Evolutionary conservation across 2,329 filamentous ascomycete genomes (phyloP).

Genomic region (Trichoderma oligosporum): DNA sequence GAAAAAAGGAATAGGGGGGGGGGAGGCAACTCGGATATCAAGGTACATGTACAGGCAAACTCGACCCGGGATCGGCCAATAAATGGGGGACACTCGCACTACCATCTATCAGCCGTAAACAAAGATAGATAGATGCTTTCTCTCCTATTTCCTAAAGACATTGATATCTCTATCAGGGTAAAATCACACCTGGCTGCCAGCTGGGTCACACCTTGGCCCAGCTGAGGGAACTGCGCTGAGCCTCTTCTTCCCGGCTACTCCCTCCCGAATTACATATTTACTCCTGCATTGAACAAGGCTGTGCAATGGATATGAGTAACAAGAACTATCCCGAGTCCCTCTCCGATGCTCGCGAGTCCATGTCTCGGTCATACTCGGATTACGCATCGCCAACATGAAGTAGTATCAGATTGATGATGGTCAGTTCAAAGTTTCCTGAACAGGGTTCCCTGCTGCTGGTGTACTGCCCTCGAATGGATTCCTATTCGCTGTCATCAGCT

Average conservation of each 20-base stretch:
- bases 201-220: constrained; percentile 10
- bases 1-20: not conserved
- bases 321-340: not conserved
- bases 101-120: not conserved
- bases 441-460: not conserved
- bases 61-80: constrained; percentile 1
- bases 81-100: not conserved
- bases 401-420: not conserved
- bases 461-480: not conserved
- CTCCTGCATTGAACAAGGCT: not conserved
- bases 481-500: not conserved
- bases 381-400: not conserved
- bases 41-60: not conserved
- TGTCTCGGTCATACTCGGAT: constrained; percentile 16
- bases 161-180: not conserved
- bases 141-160: not conserved
- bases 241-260: constrained; percentile 18
- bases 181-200: not conserved
- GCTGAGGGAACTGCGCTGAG: constrained; percentile 18
- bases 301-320: not conserved
- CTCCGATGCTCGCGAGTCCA: constrained; percentile 4
- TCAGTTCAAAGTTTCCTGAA: not conserved
- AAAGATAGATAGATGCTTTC: not conserved
- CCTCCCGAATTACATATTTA: constrained; percentile 14
- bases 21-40: not conserved